phyloP scores from a whole-genome alignment of 192 early-diverging fungal genomes.

The Rhizophagus sp. region DNA sequence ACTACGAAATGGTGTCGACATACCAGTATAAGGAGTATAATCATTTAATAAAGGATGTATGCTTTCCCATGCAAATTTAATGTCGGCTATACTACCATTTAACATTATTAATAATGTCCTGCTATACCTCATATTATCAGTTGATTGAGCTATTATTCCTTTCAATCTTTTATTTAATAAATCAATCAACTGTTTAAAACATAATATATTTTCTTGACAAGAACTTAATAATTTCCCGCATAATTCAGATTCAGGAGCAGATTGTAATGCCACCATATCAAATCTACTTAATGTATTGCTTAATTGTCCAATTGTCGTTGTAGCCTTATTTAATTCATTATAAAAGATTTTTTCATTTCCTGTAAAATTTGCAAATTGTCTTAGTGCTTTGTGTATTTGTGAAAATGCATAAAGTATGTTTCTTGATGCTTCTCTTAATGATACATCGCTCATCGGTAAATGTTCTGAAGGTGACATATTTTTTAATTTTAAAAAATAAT shows the following conservation, averaged over 20 bases:
- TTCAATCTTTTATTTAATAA: conserved; percentile 40
- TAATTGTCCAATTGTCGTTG: conserved; percentile 37
- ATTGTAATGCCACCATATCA: conserved; percentile 36
- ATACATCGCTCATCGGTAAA: conserved; percentile 37
- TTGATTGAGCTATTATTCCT: conserved; percentile 33
- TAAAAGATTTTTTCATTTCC: conserved; percentile 42
- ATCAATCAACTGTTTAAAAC: conserved; percentile 38
- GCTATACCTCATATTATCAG: conserved; percentile 40
- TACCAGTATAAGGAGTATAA: conserved; percentile 28
- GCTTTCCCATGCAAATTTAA: conserved; percentile 47
- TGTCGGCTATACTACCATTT: conserved; percentile 45
- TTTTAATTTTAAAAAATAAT: conserved; percentile 44
- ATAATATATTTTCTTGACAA: conserved; percentile 37
- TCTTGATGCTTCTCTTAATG: conserved; percentile 42
- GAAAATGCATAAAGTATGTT: conserved; percentile 47
- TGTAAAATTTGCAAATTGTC: conserved; percentile 41
- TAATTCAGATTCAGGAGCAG: conserved; percentile 34
- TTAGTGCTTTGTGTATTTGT: conserved; percentile 45
- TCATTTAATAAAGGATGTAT: conserved; percentile 41
- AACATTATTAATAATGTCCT: conserved; percentile 45
- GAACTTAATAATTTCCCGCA: conserved; percentile 37
- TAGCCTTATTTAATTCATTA: conserved; percentile 40
- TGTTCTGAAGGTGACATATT: conserved; percentile 28
- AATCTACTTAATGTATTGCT: conserved; percentile 41
- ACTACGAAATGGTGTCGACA: conserved; percentile 16